Percentiles rank a stretch among this genome's conserved stretches.
phyloP scores from a whole-genome alignment of 805 yeast species.

The Yarrowia keelungensis region DNA sequence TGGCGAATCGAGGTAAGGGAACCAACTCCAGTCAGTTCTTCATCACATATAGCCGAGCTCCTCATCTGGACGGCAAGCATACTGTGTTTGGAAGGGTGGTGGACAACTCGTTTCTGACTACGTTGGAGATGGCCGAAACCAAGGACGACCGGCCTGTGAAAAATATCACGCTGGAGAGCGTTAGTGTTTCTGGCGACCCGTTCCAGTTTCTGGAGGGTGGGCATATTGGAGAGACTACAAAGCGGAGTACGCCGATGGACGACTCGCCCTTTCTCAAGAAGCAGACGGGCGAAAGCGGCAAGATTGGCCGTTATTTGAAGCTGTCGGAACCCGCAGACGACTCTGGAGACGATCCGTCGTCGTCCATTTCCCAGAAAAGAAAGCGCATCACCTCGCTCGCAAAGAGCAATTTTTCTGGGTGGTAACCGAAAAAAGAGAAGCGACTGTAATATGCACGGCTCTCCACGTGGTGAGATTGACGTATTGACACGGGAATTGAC shows the following conservation, averaged over 20 bases:
- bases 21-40: constrained; percentile 92
- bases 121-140: constrained; percentile 48
- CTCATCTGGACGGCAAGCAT: constrained; percentile 79
- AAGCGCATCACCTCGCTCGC: constrained; percentile 41
- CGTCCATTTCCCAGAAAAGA: constrained; percentile 39
- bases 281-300: constrained; percentile 19
- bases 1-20: constrained; percentile 95
- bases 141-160: constrained; percentile 54
- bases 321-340: constrained; percentile 5
- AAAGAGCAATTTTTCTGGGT: constrained; percentile 44
- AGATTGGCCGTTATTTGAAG: constrained; percentile 44
- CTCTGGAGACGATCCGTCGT: background rate
- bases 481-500: too few relatives aligned
- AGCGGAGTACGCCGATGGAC: constrained; percentile 35
- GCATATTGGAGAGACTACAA: background rate
- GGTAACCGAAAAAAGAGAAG: constrained; percentile 39
- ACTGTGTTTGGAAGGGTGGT: constrained; percentile 75
- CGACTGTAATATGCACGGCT: background rate
- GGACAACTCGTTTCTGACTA: constrained; percentile 55
- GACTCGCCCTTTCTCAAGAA: constrained; percentile 45
- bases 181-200: constrained; percentile 43
- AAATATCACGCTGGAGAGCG: constrained; percentile 52
- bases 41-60: constrained; percentile 74
- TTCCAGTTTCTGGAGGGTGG: constrained; percentile 40
- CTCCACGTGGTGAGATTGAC: background rate